Evolutionary conservation across 2,329 filamentous ascomycete genomes (phyloP).

Genomic region (Acrodontium crateriforme): DNA sequence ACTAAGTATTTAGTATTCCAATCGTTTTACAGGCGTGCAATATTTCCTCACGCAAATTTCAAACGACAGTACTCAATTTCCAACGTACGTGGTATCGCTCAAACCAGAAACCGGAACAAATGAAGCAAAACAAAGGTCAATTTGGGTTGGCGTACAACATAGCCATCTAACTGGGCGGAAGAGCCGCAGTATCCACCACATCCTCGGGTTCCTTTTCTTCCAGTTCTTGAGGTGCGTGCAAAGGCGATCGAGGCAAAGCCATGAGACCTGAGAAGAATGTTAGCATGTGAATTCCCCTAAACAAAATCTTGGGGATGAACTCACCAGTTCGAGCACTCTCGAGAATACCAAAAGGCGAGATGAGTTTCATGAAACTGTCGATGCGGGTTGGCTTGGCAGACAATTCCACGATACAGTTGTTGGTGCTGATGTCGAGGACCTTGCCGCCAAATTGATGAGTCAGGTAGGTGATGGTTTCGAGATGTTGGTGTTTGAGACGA

Average conservation of each 20-base stretch:
- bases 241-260: conserved; percentile 85
- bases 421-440: conserved; percentile 93
- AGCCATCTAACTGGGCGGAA: conserved; percentile 65
- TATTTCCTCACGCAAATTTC: no score
- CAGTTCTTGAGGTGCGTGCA: conserved; percentile 61
- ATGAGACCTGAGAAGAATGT: conserved; percentile 51
- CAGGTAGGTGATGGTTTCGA: conserved; percentile 91
- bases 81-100: no score
- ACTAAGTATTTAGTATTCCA: no score
- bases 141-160: background rate
- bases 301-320: conserved; percentile 7
- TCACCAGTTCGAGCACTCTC: conserved; percentile 80
- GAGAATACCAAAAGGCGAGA: conserved; percentile 86
- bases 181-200: conserved; percentile 82
- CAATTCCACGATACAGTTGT: conserved; percentile 94
- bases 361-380: conserved; percentile 93
- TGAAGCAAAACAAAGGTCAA: no score
- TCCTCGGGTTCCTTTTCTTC: conserved; percentile 81
- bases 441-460: conserved; percentile 97
- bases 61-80: no score
- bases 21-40: no score
- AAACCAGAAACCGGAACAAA: no score
- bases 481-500: conserved; percentile 92
- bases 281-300: background rate
- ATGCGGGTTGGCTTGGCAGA: conserved; percentile 89